Evolutionary conservation across 176 grass and related monocot genomes (phyloP).

Genomic region (Elymus sibiricus): DNA sequence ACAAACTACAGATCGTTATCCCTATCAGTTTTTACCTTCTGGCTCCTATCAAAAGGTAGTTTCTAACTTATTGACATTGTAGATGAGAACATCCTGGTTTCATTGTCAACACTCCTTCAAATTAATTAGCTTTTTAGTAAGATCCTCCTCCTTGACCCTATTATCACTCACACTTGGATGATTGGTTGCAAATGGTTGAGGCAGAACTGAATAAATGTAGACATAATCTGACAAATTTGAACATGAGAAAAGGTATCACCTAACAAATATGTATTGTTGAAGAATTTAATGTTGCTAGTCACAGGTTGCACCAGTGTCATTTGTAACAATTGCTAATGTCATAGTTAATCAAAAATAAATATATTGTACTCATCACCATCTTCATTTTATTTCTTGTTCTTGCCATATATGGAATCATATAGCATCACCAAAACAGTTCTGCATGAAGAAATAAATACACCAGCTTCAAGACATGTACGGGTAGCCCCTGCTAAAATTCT

Average conservation of each 20-base stretch:
- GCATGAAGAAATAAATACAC: too few relatives aligned
- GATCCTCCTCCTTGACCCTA: constrained; percentile 10
- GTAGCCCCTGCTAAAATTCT: too few relatives aligned
- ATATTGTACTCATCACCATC: constrained; percentile 8
- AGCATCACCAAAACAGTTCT: background rate
- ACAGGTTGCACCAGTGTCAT: background rate
- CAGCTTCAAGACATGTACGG: too few relatives aligned
- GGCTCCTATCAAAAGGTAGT: background rate
- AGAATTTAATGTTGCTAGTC: background rate
- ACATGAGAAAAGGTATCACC: background rate
- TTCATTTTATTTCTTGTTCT: background rate
- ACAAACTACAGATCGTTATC: background rate
- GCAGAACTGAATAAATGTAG: background rate
- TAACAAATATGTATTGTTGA: background rate
- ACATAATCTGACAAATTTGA: background rate
- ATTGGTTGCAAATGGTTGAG: constrained; percentile 11
- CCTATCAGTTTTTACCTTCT: background rate
- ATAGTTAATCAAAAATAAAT: constrained; percentile 2
- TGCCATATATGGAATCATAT: constrained; percentile 11
- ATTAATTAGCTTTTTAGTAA: background rate
- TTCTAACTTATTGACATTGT: background rate
- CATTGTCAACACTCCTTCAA: constrained; percentile 17
- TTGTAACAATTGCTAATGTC: background rate
- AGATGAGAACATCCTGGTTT: constrained; percentile 8
- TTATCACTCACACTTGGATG: constrained; percentile 2